phyloP scores from a whole-genome alignment of 306 rosid genomes.

The apple (Malus domestica) region DNA sequence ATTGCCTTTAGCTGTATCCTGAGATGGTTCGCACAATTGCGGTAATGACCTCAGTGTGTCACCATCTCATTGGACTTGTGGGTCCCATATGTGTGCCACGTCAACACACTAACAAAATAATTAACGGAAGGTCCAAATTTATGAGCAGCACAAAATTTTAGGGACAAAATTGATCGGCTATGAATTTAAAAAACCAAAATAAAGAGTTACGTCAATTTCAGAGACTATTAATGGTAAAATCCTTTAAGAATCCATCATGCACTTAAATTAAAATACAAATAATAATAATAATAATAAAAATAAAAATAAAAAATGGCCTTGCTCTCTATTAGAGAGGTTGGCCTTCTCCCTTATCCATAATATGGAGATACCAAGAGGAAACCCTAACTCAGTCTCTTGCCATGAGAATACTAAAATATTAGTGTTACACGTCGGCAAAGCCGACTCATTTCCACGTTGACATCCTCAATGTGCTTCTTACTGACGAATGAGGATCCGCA shows the following conservation, averaged over 20 bases:
- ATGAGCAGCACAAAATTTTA: no score
- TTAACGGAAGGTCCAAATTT: no score
- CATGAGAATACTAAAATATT: background rate
- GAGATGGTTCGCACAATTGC: no score
- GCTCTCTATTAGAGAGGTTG: background rate
- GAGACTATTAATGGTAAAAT: no score
- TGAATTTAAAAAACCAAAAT: no score
- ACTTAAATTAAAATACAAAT: background rate
- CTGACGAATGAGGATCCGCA: background rate
- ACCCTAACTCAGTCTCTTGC: background rate
- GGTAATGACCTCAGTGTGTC: no score
- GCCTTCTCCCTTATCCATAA: background rate
- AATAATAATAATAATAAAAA: background rate
- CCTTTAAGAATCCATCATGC: background rate
- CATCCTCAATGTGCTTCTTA: background rate
- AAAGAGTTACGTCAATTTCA: no score
- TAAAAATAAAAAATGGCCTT: background rate
- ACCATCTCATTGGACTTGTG: no score
- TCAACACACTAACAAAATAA: no score
- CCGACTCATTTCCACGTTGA: background rate
- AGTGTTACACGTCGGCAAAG: background rate
- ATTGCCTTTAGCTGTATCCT: no score
- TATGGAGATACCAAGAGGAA: background rate
- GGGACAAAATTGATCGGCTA: no score
- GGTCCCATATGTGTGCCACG: no score